Evolutionary conservation across 2,329 filamentous ascomycete genomes (phyloP), one percentile per base, ranked within the genome.

Genomic region (Botrytis elliptica): DNA sequence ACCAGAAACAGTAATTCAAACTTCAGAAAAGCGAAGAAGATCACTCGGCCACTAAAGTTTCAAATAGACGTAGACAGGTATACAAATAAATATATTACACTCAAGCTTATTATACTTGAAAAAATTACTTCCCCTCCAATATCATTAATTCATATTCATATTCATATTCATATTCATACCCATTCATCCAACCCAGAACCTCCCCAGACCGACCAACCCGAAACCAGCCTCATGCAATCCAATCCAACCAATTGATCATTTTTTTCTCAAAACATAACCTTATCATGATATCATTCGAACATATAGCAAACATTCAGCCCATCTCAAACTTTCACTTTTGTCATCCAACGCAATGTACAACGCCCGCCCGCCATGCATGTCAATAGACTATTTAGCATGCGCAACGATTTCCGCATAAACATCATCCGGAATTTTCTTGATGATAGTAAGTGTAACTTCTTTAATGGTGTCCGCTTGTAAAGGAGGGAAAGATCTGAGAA

Each of bases 351-450:
- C 22, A 38, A 55, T 33, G 7, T 57, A 25, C 16, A 57, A 57
- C 65, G 25, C 65, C 65, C 12, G 25, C 33, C 36, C 29, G 38
- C 25, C 16, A 64, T 57, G 44, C 65, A 55, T 57, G 36, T 10
- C 9, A 52, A 71, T 44, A 16, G 29, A 68, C 22, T 83, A 95
- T 79, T 92, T 92, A 10, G 95, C 95, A 82, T 99, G 96, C 59
- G 88, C 87, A 70, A 98, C 91, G 79, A 99, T 94, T 81, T 97
- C 93, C 69, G 92, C 90, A 81, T 98, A 99, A 66, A 98, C 87
- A 77, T 97, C 92, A 75, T 94, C 90, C 2, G 96, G 95, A 72
- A 99, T 94, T 85, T 95, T 96, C 78, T 92, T 91, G 74, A 97
- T 92, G 79, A 98, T 92, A 70, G 91, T 91, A 78, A 98, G 90